These are phyloP conservation scores for Persicaria maculosa DNA, from an alignment of 148 eudicot species.

Conservation along the genomic window DNA sequence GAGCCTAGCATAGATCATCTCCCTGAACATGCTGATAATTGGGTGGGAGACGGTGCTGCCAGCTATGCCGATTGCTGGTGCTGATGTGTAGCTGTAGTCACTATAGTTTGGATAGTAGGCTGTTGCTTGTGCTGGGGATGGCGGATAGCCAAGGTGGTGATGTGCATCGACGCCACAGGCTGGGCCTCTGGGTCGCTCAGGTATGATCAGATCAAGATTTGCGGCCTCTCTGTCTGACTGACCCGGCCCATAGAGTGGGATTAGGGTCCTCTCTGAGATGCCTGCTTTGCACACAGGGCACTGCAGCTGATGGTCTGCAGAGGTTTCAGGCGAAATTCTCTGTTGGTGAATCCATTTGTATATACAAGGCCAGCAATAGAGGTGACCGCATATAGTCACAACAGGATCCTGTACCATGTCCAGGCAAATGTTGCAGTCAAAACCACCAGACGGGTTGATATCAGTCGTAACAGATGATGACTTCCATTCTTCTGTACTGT, in stretches of 20 bases:
- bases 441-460: slow-evolving; percentile 32
- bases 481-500: slow-evolving; percentile 24
- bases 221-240: slow-evolving; percentile 18
- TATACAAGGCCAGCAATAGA: slow-evolving; percentile 95
- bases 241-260: slow-evolving; percentile 54
- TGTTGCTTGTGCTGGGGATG: slow-evolving; percentile 12
- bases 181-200: slow-evolving; percentile 6
- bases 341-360: slow-evolving; percentile 66
- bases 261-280: slow-evolving; percentile 38
- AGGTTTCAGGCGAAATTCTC: slow-evolving; percentile 21
- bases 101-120: background rate
- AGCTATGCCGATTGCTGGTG: slow-evolving; percentile 13
- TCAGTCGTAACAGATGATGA: slow-evolving; percentile 20
- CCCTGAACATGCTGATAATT: background rate
- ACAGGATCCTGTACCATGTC: slow-evolving; percentile 75
- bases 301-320: slow-evolving; percentile 28
- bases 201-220: background rate
- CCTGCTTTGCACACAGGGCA: slow-evolving; percentile 87
- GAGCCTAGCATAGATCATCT: background rate
- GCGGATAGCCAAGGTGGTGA: slow-evolving; percentile 15
- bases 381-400: slow-evolving; percentile 84
- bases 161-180: background rate
- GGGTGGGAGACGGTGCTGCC: slow-evolving; percentile 1
- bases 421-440: slow-evolving; percentile 87
- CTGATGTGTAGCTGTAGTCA: slow-evolving; percentile 13